Evolutionary conservation across 768 basidiomycete species (phyloP), one percentile per base, ranked within the genome.

Genomic region (Agaricus blazei): DNA sequence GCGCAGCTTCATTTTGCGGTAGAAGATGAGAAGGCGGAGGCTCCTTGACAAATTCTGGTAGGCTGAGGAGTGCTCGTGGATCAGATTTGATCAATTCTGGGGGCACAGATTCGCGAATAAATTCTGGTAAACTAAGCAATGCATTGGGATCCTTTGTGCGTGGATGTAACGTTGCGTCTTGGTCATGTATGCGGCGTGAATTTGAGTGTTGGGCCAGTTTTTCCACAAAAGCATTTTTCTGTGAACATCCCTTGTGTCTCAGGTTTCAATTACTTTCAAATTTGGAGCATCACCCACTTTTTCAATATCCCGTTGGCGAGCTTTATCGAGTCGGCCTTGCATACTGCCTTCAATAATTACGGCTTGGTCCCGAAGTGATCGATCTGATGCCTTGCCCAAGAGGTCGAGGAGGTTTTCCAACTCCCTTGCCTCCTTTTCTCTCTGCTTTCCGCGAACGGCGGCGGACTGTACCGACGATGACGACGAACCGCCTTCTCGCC

Each of bases 211-310:
- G 74, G 9, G 84, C 74, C 2, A 96, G 75, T 55, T 83, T 81
- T 52, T 87, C 84, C 9, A 94, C 85, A 64, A 95, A 92, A 7
- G 80, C 80, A 43, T 85, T 80, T 55, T 85, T 83, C 88, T 90
- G 60, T 34, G 61, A 34, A 28, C 34, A 23, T 24, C 42, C 31
- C 52, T 41, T 44, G 19, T 49, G 48, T 56, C 48, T 56, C 48
- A 56, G 54, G 36, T 48, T 50, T 56, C 54, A 44, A 56, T 56
- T 56, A 24, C 40, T 5, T 19, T 19, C 27, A n/a, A 26, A 26
- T 50, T 8, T 14, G 44, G 44, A 34, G 9, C 19, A 34, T 36
- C 23, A 60, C 73, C 28, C 61, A 89, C 91, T 78, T 87, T 84
- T 56, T 81, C 80, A 19, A 76, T 67, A 48, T 90, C 85, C 31